Conservation (phyloP, 2,329 filamentous ascomycete species). For the Apiospora malaysiana region DNA sequence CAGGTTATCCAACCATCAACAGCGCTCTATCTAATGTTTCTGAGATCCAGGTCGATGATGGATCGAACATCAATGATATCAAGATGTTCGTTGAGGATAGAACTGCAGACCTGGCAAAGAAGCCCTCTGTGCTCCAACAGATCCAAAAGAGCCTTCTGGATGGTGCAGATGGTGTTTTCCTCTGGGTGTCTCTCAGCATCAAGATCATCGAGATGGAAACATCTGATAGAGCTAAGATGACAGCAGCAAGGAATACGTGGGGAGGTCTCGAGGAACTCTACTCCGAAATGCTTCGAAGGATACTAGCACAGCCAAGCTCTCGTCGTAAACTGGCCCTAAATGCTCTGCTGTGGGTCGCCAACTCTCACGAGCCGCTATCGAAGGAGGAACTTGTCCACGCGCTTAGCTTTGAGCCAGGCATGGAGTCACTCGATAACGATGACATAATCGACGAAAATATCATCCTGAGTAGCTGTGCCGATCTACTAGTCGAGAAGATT, state of each 20-base stretch:
- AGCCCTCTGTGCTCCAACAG: background rate
- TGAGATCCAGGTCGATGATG: background rate
- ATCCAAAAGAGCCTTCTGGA: background rate
- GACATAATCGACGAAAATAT: background rate
- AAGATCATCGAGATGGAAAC: background rate
- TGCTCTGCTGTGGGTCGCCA: background rate
- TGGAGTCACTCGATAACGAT: background rate
- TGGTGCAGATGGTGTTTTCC: background rate
- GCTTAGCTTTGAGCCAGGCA: background rate
- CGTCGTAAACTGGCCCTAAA: background rate
- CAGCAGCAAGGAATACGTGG: background rate
- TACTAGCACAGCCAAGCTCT: background rate
- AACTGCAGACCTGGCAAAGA: background rate
- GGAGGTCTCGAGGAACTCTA: background rate
- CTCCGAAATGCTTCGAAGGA: background rate
- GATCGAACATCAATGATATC: background rate
- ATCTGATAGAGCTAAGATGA: background rate
- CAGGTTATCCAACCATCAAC: background rate
- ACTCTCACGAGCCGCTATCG: background rate
- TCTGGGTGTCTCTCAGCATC: constrained; percentile 7
- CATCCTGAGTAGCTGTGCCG: background rate
- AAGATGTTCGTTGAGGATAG: background rate
- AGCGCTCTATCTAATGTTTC: background rate
- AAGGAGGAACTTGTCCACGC: background rate
- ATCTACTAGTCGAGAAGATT: background rate